Evolutionary conservation across 2,329 filamentous ascomycete species (phyloP).

Genomic region (Amylocarpus encephaloides): DNA sequence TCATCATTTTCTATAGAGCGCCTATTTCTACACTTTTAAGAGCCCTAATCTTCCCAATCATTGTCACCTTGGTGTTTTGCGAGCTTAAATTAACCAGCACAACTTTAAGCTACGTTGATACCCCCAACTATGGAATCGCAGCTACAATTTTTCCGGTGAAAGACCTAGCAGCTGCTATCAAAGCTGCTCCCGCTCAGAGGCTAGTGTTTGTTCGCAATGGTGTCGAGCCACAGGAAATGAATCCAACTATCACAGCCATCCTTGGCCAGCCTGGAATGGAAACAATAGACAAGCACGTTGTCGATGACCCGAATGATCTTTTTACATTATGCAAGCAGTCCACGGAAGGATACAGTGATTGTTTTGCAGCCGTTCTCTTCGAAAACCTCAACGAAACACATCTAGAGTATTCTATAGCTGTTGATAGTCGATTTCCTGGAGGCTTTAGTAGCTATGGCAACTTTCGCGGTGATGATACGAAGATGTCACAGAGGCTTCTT

Average conservation of each 20-base stretch:
- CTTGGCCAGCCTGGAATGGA: slow-evolving; percentile 15
- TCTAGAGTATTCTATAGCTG: slow-evolving; percentile 21
- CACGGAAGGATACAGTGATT: slow-evolving; percentile 18
- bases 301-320: slow-evolving; percentile 18
- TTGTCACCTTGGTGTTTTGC: slow-evolving; percentile 20
- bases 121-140: slow-evolving; percentile 16
- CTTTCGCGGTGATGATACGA: slow-evolving; percentile 12
- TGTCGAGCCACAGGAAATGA: slow-evolving; percentile 11
- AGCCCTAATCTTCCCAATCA: slow-evolving; percentile 23
- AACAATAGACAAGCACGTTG: slow-evolving; percentile 4
- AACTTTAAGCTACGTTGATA: not conserved
- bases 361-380: slow-evolving; percentile 24
- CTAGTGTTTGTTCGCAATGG: slow-evolving; percentile 25
- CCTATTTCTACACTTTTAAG: slow-evolving; percentile 19
- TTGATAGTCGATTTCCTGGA: slow-evolving; percentile 11
- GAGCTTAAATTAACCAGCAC: slow-evolving; percentile 14
- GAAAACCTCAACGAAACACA: slow-evolving; percentile 21
- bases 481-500: slow-evolving; percentile 9
- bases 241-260: slow-evolving; percentile 20
- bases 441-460: slow-evolving; percentile 4
- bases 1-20: slow-evolving; percentile 23
- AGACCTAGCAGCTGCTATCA: slow-evolving; percentile 18
- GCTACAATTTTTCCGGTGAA: slow-evolving; percentile 14
- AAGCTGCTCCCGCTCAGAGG: slow-evolving; percentile 7
- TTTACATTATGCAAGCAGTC: slow-evolving; percentile 23